These are phyloP conservation scores for Abrus pulchellus DNA, from an alignment of 306 rosid genomes.

Conservation along the genomic window DNA sequence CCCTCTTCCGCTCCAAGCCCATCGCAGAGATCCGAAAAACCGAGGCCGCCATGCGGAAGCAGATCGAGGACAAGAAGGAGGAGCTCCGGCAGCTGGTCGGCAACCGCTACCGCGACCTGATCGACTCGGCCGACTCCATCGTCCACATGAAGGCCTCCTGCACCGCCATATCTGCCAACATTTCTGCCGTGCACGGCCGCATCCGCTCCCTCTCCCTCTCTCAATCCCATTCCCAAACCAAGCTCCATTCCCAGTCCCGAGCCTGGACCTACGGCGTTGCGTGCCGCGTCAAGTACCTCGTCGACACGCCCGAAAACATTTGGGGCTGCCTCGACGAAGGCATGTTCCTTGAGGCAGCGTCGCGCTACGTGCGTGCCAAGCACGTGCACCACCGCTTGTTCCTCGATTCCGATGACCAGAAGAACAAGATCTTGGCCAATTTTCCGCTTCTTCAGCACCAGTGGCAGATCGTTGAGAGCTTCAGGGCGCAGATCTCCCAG, in stretches of 20 bases:
- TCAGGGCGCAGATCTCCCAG: conserved; percentile 93
- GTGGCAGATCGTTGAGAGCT: conserved; percentile 98
- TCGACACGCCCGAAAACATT: conserved; percentile 91
- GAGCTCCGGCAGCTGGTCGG: conserved; percentile 99
- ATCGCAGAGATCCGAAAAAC: conserved; percentile 88
- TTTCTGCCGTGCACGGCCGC: conserved; percentile 69
- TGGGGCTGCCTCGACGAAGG: conserved; percentile 98
- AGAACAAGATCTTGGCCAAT: conserved; percentile 63
- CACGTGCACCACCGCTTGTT: conserved; percentile 67
- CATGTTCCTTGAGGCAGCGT: conserved; percentile 93
- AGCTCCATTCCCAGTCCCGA: conserved; percentile 55
- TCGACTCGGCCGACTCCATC: conserved; percentile 96
- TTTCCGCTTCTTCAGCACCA: conserved; percentile 95
- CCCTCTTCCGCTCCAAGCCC: conserved; percentile 81
- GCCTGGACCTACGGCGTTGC: conserved; percentile 75
- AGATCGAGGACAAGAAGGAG: conserved; percentile 93
- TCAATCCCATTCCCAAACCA: conserved; percentile 45
- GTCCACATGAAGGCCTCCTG: conserved; percentile 82
- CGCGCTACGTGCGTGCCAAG: conserved; percentile 82
- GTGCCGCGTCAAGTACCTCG: conserved; percentile 93
- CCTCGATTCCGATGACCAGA: conserved; percentile 46
- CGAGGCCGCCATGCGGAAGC: conserved; percentile 72
- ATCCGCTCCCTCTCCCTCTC: conserved; percentile 72
- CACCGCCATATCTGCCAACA: conserved; percentile 72
- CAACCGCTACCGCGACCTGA: conserved; percentile 93